These are phyloP conservation scores for Geotrichum ghanense DNA, from an alignment of 805 yeast species.

Conservation along the genomic window DNA sequence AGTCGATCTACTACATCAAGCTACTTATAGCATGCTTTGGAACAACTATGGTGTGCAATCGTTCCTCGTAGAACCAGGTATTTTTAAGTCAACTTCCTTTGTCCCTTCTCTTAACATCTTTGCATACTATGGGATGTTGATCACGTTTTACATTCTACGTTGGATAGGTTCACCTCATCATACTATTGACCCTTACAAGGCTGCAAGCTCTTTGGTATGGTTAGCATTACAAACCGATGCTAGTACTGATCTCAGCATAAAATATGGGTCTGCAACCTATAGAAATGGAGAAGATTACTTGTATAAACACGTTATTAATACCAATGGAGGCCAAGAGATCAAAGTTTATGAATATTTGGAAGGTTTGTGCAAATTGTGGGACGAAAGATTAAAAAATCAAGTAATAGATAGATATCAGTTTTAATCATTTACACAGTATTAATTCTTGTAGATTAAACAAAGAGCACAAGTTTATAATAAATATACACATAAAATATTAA, in stretches of 20 bases:
- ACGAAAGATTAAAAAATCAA: conserved; percentile 59
- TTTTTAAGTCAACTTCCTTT: conserved; percentile 75
- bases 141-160: conserved; percentile 75
- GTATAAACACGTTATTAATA: conserved; percentile 25
- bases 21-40: conserved; percentile 44
- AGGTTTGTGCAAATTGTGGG: conserved; percentile 55
- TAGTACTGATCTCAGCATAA: conserved; percentile 34
- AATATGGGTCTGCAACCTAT: conserved; percentile 64
- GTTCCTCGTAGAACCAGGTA: conserved; percentile 88
- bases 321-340: conserved; percentile 35
- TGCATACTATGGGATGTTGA: conserved; percentile 77
- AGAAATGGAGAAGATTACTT: conserved; percentile 57
- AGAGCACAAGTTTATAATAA: too few relatives aligned
- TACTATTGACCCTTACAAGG: conserved; percentile 76
- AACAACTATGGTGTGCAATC: conserved; percentile 46
- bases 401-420: conserved; percentile 36
- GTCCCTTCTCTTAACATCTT: conserved; percentile 63
- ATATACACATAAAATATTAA: neutral
- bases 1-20: conserved; percentile 72
- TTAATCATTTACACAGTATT: conserved; percentile 5
- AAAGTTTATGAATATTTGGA: conserved; percentile 61
- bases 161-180: conserved; percentile 80
- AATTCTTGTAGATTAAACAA: too few relatives aligned
- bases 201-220: conserved; percentile 78
- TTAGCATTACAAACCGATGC: conserved; percentile 39